A percentile compares a stretch with the other conserved stretches of the same genome.
Evolutionary conservation across 202 grass and related monocot genomes (phyloP).

Genomic region (Thinopyrum obtusiflorum): DNA sequence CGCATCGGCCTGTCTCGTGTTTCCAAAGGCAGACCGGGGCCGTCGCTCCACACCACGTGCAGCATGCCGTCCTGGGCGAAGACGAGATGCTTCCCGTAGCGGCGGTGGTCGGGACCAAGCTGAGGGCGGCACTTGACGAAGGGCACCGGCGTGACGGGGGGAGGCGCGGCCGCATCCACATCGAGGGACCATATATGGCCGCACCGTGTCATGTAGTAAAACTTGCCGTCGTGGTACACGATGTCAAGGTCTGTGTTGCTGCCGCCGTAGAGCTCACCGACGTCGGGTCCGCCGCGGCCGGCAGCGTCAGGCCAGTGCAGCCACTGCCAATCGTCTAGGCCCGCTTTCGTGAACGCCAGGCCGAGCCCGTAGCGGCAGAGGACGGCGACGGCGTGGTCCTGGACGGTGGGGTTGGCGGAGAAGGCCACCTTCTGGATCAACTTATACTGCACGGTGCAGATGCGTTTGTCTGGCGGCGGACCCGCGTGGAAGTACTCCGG

Average conservation of each 20-base stretch:
- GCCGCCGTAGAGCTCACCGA: not conserved
- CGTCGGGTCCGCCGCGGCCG: not conserved
- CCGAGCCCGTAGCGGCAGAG: not conserved
- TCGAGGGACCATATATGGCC: not conserved
- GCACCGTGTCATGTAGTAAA: slow-evolving; percentile 3
- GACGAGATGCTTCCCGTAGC: not conserved
- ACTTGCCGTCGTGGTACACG: not conserved
- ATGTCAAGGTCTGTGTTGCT: slow-evolving; percentile 13
- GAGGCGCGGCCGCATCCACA: not conserved
- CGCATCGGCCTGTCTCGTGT: not conserved
- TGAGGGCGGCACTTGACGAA: not conserved
- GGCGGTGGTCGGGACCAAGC: not conserved
- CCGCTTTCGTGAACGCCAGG: not conserved
- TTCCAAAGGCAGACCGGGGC: not conserved
- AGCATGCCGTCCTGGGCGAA: not conserved
- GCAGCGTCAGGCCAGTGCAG: not conserved
- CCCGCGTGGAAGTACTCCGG: not conserved
- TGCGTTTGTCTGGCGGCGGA: not conserved
- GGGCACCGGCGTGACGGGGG: not conserved
- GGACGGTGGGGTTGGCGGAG: not conserved
- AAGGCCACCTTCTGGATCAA: not conserved
- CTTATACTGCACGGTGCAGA: not conserved
- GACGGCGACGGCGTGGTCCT: not conserved
- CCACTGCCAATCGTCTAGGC: not conserved
- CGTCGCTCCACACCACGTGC: slow-evolving; percentile 6